phyloP scores from a whole-genome alignment of 179 eudicot genomes.

The Heliamphora pulchella region DNA sequence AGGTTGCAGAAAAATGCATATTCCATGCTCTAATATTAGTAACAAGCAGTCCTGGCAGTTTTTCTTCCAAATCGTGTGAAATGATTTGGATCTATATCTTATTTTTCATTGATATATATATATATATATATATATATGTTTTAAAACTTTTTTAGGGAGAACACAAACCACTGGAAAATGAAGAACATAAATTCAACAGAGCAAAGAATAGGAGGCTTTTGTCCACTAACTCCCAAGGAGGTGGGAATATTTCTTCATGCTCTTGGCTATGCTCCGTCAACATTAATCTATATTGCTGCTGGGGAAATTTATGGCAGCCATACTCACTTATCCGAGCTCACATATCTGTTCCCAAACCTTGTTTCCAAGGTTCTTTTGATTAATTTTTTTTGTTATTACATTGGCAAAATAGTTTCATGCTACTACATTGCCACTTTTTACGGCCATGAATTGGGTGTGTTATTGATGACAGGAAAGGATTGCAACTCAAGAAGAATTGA shows the following conservation, averaged over 20 bases:
- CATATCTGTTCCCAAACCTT: conserved; percentile 67
- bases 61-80: background rate
- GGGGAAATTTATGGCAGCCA: conserved; percentile 92
- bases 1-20: background rate
- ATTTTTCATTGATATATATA: background rate
- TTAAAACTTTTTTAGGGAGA: conserved; percentile 43
- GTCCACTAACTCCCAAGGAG: conserved; percentile 94
- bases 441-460: conserved; percentile 9
- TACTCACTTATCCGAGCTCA: conserved; percentile 62
- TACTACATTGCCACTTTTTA: background rate
- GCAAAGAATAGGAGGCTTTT: conserved; percentile 68
- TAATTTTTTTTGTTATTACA: background rate
- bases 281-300: conserved; percentile 78
- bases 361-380: conserved; percentile 32
- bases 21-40: background rate
- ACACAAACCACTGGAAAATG: conserved; percentile 82
- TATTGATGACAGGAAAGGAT: conserved; percentile 59
- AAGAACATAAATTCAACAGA: conserved; percentile 78
- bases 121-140: background rate
- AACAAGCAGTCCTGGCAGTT: background rate
- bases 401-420: background rate
- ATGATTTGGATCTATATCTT: background rate
- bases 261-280: conserved; percentile 72
- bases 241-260: conserved; percentile 81
- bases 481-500: conserved; percentile 60